Percentiles rank a stretch among this genome's conserved stretches.
These are phyloP conservation scores for Suillus luteus DNA, from an alignment of 768 basidiomycete species.

Conservation along the genomic window DNA sequence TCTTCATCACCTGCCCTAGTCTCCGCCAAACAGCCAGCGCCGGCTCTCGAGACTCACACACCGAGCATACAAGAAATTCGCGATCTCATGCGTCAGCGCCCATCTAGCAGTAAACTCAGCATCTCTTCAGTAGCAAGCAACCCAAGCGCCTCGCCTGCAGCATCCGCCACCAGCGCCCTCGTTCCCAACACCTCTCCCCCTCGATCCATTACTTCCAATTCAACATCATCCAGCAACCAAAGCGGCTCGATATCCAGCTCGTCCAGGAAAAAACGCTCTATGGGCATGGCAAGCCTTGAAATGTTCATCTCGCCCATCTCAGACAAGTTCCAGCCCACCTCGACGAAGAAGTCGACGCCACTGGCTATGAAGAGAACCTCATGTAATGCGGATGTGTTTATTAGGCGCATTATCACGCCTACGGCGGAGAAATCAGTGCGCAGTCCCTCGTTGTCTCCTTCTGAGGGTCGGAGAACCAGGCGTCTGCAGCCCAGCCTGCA, in stretches of 20 bases:
- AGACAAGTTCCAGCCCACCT: not conserved
- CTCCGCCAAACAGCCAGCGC: not conserved
- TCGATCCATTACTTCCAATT: constrained; percentile 4
- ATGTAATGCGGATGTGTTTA: not conserved
- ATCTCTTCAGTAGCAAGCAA: not conserved
- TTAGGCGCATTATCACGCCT: constrained; percentile 6
- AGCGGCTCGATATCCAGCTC: not conserved
- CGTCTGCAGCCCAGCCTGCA: not conserved
- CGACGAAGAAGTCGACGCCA: not conserved
- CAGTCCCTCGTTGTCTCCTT: not conserved
- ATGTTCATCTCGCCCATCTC: constrained; percentile 6
- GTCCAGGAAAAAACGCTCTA: not conserved
- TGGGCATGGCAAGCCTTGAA: constrained; percentile 1
- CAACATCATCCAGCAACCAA: constrained; percentile 6
- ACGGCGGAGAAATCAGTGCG: not conserved
- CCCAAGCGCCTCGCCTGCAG: not conserved
- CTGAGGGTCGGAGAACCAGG: constrained; percentile 3
- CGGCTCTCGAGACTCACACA: not conserved
- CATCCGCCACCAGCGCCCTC: not conserved
- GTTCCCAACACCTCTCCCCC: not conserved
- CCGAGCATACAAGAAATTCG: constrained; percentile 8
- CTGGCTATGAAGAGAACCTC: not conserved
- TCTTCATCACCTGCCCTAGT: not conserved
- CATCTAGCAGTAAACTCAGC: not conserved
- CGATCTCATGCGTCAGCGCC: constrained; percentile 6